A percentile compares a stretch with the other conserved stretches of the same genome.
phyloP scores from a whole-genome alignment of 306 rosid genomes.

The Hippophae tibetana region DNA sequence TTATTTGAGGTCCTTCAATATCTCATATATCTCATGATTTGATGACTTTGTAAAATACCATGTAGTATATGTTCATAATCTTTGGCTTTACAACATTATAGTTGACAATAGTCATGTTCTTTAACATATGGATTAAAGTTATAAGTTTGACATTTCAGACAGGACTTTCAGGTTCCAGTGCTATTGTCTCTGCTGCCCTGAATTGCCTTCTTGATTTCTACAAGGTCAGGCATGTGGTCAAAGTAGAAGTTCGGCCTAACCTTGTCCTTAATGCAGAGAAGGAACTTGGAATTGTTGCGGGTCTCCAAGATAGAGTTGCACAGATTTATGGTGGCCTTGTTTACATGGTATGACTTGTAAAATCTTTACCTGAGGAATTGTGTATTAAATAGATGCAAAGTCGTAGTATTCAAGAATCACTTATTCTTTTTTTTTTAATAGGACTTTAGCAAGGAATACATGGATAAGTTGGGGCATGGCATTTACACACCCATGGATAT shows the following conservation, averaged over 20 bases:
- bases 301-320: conserved; percentile 92
- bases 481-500: conserved; percentile 66
- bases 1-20: too few relatives aligned
- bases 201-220: conserved; percentile 85
- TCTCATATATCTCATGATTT: too few relatives aligned
- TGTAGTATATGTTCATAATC: too few relatives aligned
- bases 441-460: conserved; percentile 74
- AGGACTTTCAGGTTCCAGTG: conserved; percentile 97
- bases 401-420: not conserved
- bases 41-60: too few relatives aligned
- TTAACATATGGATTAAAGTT: not conserved
- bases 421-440: conserved; percentile 67
- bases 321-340: conserved; percentile 90
- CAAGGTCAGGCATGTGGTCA: conserved; percentile 51
- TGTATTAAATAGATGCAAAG: not conserved
- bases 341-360: conserved; percentile 47
- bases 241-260: conserved; percentile 65
- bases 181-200: conserved; percentile 73
- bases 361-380: not conserved
- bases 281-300: conserved; percentile 92
- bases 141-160: conserved; percentile 40
- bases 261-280: conserved; percentile 72
- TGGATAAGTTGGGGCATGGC: conserved; percentile 71
- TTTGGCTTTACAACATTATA: too few relatives aligned
- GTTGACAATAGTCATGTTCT: too few relatives aligned